phyloP scores from a whole-genome alignment of 1,284 basidiomycete genomes.

The Apiotrichum veenhuisii region DNA sequence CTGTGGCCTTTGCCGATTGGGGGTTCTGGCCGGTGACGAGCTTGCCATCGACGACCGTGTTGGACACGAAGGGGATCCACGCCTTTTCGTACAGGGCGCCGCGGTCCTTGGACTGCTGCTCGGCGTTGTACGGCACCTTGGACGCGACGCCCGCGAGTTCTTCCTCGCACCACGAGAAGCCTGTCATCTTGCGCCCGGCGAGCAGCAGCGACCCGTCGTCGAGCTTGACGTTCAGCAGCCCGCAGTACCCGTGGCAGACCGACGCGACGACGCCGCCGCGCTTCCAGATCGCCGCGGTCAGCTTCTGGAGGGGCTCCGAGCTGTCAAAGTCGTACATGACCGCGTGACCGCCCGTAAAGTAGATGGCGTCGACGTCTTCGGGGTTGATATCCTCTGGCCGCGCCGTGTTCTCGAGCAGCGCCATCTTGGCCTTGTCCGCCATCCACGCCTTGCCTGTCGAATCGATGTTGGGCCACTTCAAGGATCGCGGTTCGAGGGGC shows the following conservation, averaged over 20 bases:
- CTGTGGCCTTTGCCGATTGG: constrained; percentile 4
- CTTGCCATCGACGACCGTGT: constrained; percentile 4
- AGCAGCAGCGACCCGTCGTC: background rate
- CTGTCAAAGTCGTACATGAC: constrained; percentile 16
- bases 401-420: background rate
- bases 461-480: constrained; percentile 1
- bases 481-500: constrained; percentile 4
- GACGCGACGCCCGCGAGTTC: constrained; percentile 1
- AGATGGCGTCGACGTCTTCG: constrained; percentile 9
- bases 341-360: constrained; percentile 15
- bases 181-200: constrained; percentile 10
- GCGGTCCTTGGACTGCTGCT: background rate
- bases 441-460: constrained; percentile 5
- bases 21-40: constrained; percentile 17
- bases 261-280: constrained; percentile 14
- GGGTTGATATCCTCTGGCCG: constrained; percentile 3
- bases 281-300: constrained; percentile 7
- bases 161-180: constrained; percentile 13
- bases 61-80: background rate
- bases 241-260: constrained; percentile 16
- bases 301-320: constrained; percentile 6
- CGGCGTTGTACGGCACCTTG: constrained; percentile 6
- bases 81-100: background rate
- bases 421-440: background rate
- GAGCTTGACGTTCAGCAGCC: constrained; percentile 9